Conservation (phyloP, 2,329 filamentous ascomycete species). For the Xylaria arbuscula region DNA sequence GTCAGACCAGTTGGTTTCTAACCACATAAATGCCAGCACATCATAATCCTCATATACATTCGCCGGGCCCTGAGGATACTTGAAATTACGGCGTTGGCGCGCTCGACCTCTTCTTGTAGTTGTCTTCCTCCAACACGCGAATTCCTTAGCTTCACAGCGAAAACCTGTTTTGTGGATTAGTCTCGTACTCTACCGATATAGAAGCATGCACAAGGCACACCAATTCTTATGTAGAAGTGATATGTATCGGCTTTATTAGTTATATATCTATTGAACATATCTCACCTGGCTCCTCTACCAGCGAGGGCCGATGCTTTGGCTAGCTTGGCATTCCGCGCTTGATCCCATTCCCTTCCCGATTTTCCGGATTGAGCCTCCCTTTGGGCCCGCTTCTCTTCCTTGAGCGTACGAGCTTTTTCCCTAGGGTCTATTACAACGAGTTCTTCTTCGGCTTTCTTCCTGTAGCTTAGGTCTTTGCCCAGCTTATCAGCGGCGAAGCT, state of each 20-base stretch:
- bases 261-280: neutral
- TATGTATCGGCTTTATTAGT: constrained; percentile 9
- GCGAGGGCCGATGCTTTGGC: constrained; percentile 64
- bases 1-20: neutral
- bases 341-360: constrained; percentile 69
- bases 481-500: constrained; percentile 89
- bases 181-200: neutral
- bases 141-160: neutral
- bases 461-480: constrained; percentile 91
- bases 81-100: neutral
- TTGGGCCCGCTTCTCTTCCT: constrained; percentile 71
- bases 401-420: constrained; percentile 80
- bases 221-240: neutral
- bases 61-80: neutral
- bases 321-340: constrained; percentile 67
- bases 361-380: constrained; percentile 64
- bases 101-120: neutral
- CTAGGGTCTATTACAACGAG: constrained; percentile 92
- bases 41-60: neutral
- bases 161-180: neutral
- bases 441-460: constrained; percentile 90
- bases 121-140: neutral
- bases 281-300: constrained; percentile 66
- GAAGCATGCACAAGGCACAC: neutral
- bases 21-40: neutral